Evolutionary conservation across 2,329 filamentous ascomycete species (phyloP).

Genomic region (Rachicladosporium sp.): DNA sequence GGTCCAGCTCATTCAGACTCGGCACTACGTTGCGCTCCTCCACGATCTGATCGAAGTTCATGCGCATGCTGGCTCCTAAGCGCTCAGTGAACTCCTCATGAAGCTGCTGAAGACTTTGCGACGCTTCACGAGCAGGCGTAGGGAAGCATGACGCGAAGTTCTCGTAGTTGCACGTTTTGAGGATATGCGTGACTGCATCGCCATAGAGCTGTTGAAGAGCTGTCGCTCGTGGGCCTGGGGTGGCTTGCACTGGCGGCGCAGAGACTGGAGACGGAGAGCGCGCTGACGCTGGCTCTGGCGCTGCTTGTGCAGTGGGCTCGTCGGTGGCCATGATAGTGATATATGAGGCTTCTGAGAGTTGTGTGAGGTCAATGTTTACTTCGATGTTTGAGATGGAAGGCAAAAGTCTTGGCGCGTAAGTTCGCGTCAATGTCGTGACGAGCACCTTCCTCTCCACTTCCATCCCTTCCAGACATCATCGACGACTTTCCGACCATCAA

Average conservation of each 20-base stretch:
- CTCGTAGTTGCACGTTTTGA: conserved; percentile 48
- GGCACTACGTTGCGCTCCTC: conserved; percentile 43
- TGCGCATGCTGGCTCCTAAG: conserved; percentile 38
- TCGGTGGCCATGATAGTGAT: conserved; percentile 1
- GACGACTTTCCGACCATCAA: too few species aligned
- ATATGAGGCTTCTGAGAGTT: too few species aligned
- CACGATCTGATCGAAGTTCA: conserved; percentile 50
- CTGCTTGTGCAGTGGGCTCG: conserved; percentile 1
- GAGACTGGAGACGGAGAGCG: conserved; percentile 4
- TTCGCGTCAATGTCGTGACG: too few species aligned
- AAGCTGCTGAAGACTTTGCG: conserved; percentile 43
- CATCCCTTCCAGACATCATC: too few species aligned
- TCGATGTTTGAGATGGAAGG: too few species aligned
- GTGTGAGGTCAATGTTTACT: too few species aligned
- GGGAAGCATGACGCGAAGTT: conserved; percentile 55
- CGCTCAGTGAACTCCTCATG: conserved; percentile 47
- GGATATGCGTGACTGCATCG: conserved; percentile 45
- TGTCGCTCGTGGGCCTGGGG: conserved; percentile 48
- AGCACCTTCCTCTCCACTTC: too few species aligned
- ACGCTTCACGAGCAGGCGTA: conserved; percentile 46
- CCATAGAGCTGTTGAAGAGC: conserved; percentile 48
- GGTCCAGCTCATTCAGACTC: conserved; percentile 49
- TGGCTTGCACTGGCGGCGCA: conserved; percentile 37
- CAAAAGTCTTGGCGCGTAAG: too few species aligned
- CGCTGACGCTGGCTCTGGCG: neutral